A percentile compares a stretch with the other conserved stretches of the same genome.
Evolutionary conservation across 2,329 filamentous ascomycete species (phyloP).

Genomic region (Xenoacremonium recifei): DNA sequence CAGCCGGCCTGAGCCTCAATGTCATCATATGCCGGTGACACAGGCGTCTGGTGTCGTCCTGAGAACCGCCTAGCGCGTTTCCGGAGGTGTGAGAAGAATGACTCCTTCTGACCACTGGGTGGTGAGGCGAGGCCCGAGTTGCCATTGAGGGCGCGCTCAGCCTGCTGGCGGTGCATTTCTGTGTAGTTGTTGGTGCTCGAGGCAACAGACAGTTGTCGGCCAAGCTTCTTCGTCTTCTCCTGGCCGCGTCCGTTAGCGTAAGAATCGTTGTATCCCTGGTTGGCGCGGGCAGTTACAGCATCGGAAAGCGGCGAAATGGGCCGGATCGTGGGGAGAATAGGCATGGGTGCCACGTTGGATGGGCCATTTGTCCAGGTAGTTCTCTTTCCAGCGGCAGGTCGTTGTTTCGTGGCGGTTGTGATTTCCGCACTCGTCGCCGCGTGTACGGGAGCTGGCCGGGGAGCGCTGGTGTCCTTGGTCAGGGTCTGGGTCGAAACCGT

Average conservation of each 20-base stretch:
- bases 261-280: conserved; percentile 56
- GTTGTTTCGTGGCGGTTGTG: conserved; percentile 30
- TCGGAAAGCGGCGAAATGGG: conserved; percentile 97
- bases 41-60: conserved; percentile 80
- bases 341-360: conserved; percentile 83
- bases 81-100: conserved; percentile 95
- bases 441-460: conserved; percentile 45
- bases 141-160: conserved; percentile 86
- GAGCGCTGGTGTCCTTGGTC: conserved; percentile 45
- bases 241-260: conserved; percentile 42
- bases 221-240: conserved; percentile 86
- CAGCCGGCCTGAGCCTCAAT: conserved; percentile 91
- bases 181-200: conserved; percentile 92
- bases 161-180: conserved; percentile 85
- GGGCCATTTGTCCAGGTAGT: conserved; percentile 90
- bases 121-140: conserved; percentile 74
- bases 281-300: conserved; percentile 85
- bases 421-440: conserved; percentile 41
- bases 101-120: conserved; percentile 79
- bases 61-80: conserved; percentile 92
- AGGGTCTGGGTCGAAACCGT: conserved; percentile 48
- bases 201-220: conserved; percentile 86
- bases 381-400: conserved; percentile 67
- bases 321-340: conserved; percentile 89
- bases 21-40: conserved; percentile 79